These are phyloP conservation scores for Hypholoma fasciculare DNA, from an alignment of 768 basidiomycete genomes.

Conservation along the genomic window DNA sequence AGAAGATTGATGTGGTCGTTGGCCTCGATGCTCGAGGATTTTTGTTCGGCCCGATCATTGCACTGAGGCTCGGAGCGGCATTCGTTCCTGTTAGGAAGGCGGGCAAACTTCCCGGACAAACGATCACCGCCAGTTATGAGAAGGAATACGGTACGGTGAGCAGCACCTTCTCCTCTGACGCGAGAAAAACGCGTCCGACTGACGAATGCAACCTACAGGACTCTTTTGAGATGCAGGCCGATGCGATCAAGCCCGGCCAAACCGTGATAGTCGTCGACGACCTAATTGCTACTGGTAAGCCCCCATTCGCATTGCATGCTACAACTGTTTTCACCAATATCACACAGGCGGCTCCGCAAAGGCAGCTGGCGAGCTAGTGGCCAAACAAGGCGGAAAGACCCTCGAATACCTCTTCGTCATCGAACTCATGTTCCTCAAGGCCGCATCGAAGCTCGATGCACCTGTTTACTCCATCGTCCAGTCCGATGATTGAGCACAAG, in stretches of 20 bases:
- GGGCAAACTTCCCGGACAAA: conserved; percentile 92
- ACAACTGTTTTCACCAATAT: background rate
- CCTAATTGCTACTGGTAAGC: conserved; percentile 89
- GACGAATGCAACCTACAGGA: conserved; percentile 49
- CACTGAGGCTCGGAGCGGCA: conserved; percentile 85
- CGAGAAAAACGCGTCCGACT: background rate
- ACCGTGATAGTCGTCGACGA: conserved; percentile 91
- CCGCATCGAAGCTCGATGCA: conserved; percentile 75
- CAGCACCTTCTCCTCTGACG: conserved; percentile 2
- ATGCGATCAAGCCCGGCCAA: conserved; percentile 80
- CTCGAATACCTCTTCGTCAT: conserved; percentile 96
- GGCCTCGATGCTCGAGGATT: conserved; percentile 97
- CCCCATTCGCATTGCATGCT: background rate
- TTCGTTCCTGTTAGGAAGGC: conserved; percentile 95
- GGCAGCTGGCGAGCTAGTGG: conserved; percentile 88
- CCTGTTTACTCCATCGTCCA: conserved; percentile 89
- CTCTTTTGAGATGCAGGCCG: conserved; percentile 93
- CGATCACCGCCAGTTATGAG: conserved; percentile 71
- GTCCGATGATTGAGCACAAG: conserved; percentile 51
- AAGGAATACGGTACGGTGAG: conserved; percentile 93
- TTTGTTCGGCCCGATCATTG: conserved; percentile 90
- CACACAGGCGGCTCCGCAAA: conserved; percentile 84
- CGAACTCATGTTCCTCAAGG: conserved; percentile 76
- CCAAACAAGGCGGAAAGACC: conserved; percentile 79
- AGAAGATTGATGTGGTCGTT: conserved; percentile 89